Evolutionary conservation across 805 yeast species (phyloP).

Genomic region (Dipodascus albidus): DNA sequence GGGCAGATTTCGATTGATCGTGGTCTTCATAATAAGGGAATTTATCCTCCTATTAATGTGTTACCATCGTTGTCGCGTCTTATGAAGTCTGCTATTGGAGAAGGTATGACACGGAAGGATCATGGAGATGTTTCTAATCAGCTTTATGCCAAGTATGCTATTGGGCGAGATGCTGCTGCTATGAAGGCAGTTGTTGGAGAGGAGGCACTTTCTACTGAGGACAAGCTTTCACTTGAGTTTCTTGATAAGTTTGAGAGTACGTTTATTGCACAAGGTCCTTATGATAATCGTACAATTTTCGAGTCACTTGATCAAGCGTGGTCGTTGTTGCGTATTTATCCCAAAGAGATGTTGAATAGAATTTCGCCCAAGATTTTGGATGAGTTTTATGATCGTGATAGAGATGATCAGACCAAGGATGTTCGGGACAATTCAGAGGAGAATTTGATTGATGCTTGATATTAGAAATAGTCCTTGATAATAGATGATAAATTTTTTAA

Average conservation of each 20-base stretch:
- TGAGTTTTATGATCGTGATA: slow-evolving; percentile 89
- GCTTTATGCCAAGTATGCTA: slow-evolving; percentile 97
- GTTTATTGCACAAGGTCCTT: slow-evolving; percentile 92
- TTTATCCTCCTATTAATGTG: slow-evolving; percentile 98
- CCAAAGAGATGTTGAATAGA: slow-evolving; percentile 97
- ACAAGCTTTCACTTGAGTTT: slow-evolving; percentile 92
- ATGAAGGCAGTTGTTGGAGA: slow-evolving; percentile 99
- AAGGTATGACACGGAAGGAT: slow-evolving; percentile 99
- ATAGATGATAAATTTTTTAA: not conserved
- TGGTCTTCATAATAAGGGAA: slow-evolving; percentile 90
- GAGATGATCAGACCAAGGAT: slow-evolving; percentile 32
- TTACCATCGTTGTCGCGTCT: slow-evolving; percentile 94
- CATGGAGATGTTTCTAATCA: slow-evolving; percentile 99
- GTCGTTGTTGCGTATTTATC: slow-evolving; percentile 95
- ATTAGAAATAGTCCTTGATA: too few relatives aligned
- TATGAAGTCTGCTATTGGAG: slow-evolving; percentile 99
- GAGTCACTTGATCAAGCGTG: slow-evolving; percentile 97
- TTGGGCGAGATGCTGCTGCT: slow-evolving; percentile 99
- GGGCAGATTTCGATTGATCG: slow-evolving; percentile 98
- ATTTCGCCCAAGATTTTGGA: slow-evolving; percentile 93
- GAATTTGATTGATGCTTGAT: slow-evolving; percentile 30
- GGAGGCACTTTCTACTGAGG: slow-evolving; percentile 96
- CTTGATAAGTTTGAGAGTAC: slow-evolving; percentile 96
- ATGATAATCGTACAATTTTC: slow-evolving; percentile 87
- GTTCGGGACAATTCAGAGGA: slow-evolving; percentile 32